phyloP scores from a whole-genome alignment of 192 early-diverging fungal species.

The Mortierella hygrophila region DNA sequence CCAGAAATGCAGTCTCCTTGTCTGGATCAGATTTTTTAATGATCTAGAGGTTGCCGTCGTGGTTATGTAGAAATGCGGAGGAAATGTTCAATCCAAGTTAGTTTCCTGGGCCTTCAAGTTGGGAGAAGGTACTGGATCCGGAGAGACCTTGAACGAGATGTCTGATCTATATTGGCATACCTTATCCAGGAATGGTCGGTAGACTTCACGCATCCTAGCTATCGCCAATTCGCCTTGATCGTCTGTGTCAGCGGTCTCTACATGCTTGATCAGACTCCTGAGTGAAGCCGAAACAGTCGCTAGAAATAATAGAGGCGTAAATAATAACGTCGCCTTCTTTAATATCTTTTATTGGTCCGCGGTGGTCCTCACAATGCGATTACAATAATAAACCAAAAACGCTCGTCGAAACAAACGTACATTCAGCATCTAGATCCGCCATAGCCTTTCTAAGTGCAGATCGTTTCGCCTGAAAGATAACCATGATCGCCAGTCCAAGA shows the following conservation, averaged over 20 bases:
- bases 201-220: slow-evolving; percentile 18
- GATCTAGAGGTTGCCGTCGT: slow-evolving; percentile 7
- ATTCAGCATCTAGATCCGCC: slow-evolving; percentile 14
- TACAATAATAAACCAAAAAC: background rate
- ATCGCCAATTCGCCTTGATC: background rate
- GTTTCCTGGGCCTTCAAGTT: no score
- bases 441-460: slow-evolving; percentile 19
- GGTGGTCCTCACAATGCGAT: no score
- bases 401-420: background rate
- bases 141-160: no score
- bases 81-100: background rate
- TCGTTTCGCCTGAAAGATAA: slow-evolving; percentile 43
- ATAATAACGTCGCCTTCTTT: no score
- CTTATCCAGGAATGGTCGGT: slow-evolving; percentile 26
- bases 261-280: slow-evolving; percentile 9
- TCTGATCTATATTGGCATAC: background rate
- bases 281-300: slow-evolving; percentile 16
- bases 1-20: slow-evolving; percentile 18
- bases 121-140: no score
- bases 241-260: background rate
- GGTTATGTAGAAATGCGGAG: background rate
- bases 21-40: slow-evolving; percentile 27
- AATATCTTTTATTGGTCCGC: no score
- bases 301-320: background rate
- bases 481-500: slow-evolving; percentile 27